Conservation (phyloP, 192 early-diverging fungal genomes). For the Podila epicladia region DNA sequence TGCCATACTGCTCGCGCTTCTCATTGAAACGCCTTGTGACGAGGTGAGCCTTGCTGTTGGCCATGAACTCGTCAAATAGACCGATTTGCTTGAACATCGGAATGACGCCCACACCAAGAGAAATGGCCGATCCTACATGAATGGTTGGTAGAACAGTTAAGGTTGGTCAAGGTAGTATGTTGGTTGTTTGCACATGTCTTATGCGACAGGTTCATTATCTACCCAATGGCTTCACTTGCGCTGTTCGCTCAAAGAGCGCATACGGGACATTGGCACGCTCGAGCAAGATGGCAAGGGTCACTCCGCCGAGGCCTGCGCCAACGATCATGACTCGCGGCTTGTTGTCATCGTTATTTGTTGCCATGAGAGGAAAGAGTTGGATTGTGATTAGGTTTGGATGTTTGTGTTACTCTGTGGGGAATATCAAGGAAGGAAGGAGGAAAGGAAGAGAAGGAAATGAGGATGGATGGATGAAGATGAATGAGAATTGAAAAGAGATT, state of each 20-base stretch:
- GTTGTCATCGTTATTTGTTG: neutral
- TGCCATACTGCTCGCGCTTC: neutral
- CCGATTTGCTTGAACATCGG: neutral
- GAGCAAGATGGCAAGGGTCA: neutral
- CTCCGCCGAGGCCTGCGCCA: neutral
- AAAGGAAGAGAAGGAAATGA: neutral
- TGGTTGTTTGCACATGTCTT: neutral
- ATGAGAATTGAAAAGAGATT: neutral
- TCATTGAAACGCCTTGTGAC: neutral
- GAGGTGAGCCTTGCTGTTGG: neutral
- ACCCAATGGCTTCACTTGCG: constrained; percentile 1
- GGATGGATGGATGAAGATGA: neutral
- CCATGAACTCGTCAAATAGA: constrained; percentile 1
- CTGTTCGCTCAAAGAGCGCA: neutral
- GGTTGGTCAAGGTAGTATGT: neutral
- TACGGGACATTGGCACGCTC: constrained; percentile 1
- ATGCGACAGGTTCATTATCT: neutral
- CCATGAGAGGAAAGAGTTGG: neutral
- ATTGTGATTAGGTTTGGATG: neutral
- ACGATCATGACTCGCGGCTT: constrained; percentile 2
- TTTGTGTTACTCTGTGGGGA: neutral
- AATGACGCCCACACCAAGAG: neutral
- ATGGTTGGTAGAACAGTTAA: neutral
- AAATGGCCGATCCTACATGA: neutral
- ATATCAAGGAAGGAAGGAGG: neutral